Evolutionary conservation across 345 rosid genomes (phyloP), one percentile per base, ranked within the genome.

Genomic region (Citrus cavaleriei): DNA sequence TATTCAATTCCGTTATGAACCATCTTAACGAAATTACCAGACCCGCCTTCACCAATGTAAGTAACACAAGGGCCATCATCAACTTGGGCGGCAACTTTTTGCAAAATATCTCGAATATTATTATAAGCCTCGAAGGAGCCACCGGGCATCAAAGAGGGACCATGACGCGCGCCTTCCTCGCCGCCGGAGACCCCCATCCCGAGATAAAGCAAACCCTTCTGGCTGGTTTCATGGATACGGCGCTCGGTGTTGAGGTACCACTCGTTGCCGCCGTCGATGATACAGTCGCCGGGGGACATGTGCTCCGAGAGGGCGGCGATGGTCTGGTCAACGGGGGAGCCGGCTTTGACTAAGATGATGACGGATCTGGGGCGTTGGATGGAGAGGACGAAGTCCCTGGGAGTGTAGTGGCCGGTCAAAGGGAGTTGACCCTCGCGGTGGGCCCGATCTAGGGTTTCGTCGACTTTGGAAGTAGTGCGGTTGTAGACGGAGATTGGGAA

Each of bases 131-230:
- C 69, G 13, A 79, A 83, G 1, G 98, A 93, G 4, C 99, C 99
- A 18, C 99, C 99, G 0, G 99, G 99, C 99, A 95, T 95, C 32
- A 95, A 73, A 5, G 99, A 95, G 0, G 99, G 99, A 16, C 99
- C 98, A 14, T 89, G 32, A 13, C 99, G 90, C 3, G 99, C 99
- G 6, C 99, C 99, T 64, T 95, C 99, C 77, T 96, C 98, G 32
- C 98, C 98, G 5, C 99, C 98, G 34, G 98, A 92, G 57, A 95
- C 99, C 46, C 98, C 99, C 99, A 95, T 95, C 2, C 98, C 98
- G 65, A 95, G 85, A 79, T 95, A 95, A 32, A 93, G 90, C 21
- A 93, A 68, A 1, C 96, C 95, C 75, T 87, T 90, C 10, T 82
- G 54, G 65, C 84, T 58, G 19, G 84, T 96, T 62, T 95, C 93